Conservation (phyloP, 116 monocot species). For the Dioscorea cayenensis region DNA sequence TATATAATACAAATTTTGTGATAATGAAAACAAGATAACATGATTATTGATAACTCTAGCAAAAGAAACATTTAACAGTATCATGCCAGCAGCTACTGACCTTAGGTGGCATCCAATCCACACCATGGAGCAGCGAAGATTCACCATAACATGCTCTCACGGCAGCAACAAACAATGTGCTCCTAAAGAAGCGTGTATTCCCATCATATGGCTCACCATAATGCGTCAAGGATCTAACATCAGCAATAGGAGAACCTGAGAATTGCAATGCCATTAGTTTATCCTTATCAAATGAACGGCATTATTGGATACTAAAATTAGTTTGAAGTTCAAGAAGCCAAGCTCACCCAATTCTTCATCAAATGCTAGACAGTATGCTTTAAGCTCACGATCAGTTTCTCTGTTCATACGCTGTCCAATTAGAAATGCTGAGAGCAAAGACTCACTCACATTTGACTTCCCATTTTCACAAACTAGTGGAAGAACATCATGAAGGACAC, state of each 20-base stretch:
- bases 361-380: constrained; percentile 95
- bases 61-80: too few relatives aligned
- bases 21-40: not conserved
- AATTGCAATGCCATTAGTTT: not conserved
- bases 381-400: constrained; percentile 86
- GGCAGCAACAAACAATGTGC: constrained; percentile 93
- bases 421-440: constrained; percentile 85
- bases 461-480: constrained; percentile 30
- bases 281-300: too few relatives aligned
- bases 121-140: constrained; percentile 90
- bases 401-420: constrained; percentile 97
- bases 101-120: constrained; percentile 99
- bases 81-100: constrained; percentile 20
- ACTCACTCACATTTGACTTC: constrained; percentile 41
- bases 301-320: not conserved
- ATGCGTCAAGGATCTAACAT: constrained; percentile 91
- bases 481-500: constrained; percentile 72
- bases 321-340: not conserved
- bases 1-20: not conserved
- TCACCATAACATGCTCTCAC: constrained; percentile 96
- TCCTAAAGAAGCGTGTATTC: constrained; percentile 92
- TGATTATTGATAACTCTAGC: not conserved
- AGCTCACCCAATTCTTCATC: constrained; percentile 73
- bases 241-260: constrained; percentile 75
- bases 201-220: constrained; percentile 99